phyloP scores from a whole-genome alignment of 2,329 filamentous ascomycete species.

The Penicillium sp. region DNA sequence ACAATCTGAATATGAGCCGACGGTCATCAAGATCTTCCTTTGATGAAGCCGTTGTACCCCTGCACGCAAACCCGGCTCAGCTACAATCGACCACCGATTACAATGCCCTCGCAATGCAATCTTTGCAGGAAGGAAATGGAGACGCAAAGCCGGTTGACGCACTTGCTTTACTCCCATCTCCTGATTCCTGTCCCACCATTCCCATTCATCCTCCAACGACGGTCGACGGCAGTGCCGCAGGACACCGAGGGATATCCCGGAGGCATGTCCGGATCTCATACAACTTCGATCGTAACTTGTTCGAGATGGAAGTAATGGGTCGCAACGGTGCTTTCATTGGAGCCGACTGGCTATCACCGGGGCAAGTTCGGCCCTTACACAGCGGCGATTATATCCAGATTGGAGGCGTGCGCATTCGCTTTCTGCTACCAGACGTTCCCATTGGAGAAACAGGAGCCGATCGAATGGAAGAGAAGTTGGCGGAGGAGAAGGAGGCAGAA shows the following conservation, averaged over 20 bases:
- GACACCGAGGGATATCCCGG: slow-evolving; percentile 58
- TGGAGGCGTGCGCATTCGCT: slow-evolving; percentile 54
- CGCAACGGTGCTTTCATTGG: slow-evolving; percentile 57
- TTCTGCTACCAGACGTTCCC: slow-evolving; percentile 53
- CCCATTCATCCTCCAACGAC: slow-evolving; percentile 57
- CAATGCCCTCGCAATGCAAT: slow-evolving; percentile 47
- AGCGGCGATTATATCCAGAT: slow-evolving; percentile 59
- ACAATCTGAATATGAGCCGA: slow-evolving; percentile 37
- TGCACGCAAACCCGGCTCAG: slow-evolving; percentile 39
- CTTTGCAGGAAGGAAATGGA: slow-evolving; percentile 35
- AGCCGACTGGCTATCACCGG: slow-evolving; percentile 47
- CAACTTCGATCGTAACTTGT: slow-evolving; percentile 54
- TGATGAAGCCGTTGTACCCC: slow-evolving; percentile 33
- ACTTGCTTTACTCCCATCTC: slow-evolving; percentile 48
- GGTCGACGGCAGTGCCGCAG: slow-evolving; percentile 44
- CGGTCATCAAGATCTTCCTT: slow-evolving; percentile 53
- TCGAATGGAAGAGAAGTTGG: slow-evolving; percentile 42
- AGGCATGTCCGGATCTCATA: slow-evolving; percentile 60
- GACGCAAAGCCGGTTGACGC: slow-evolving; percentile 47
- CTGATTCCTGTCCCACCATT: slow-evolving; percentile 54
- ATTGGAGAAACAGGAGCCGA: slow-evolving; percentile 49
- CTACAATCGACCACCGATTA: slow-evolving; percentile 43
- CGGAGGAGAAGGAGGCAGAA: slow-evolving; percentile 32
- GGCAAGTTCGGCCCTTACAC: slow-evolving; percentile 49
- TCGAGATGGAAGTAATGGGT: slow-evolving; percentile 58